Conservation (phyloP, 139 green algal species). For the Coelastrella sp. region DNA sequence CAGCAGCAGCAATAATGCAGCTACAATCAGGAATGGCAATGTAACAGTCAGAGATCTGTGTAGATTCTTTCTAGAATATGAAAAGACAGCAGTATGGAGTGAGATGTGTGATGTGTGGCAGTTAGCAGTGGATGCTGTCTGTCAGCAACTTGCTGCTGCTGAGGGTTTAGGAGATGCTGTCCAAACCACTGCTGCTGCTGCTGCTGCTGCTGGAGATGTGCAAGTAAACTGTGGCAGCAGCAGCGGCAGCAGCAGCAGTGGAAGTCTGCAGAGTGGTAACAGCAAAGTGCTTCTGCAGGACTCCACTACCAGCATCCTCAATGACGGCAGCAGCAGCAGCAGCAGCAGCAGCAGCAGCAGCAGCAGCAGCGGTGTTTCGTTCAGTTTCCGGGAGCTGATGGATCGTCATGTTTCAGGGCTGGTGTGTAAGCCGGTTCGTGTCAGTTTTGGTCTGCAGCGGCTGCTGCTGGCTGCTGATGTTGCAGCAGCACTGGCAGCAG, state of each 20-base stretch:
- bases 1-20: background rate
- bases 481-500: conserved; percentile 66
- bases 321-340: background rate
- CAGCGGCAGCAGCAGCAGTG: background rate
- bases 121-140: conserved; percentile 16
- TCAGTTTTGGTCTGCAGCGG: conserved; percentile 53
- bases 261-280: background rate
- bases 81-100: background rate
- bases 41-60: conserved; percentile 1
- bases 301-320: no score
- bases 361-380: background rate
- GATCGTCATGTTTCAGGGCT: conserved; percentile 61
- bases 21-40: background rate
- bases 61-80: conserved; percentile 30
- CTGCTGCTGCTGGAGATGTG: background rate
- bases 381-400: conserved; percentile 59
- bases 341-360: background rate
- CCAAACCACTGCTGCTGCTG: background rate
- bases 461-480: conserved; percentile 62
- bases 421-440: conserved; percentile 74
- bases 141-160: background rate
- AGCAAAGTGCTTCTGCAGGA: no score
- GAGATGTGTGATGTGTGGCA: conserved; percentile 27
- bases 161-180: background rate
- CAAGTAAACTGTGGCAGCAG: background rate